These are phyloP conservation scores for Cryptosporidium viatorum DNA, from an alignment of 169 alveolate genomes.

Conservation along the genomic window DNA sequence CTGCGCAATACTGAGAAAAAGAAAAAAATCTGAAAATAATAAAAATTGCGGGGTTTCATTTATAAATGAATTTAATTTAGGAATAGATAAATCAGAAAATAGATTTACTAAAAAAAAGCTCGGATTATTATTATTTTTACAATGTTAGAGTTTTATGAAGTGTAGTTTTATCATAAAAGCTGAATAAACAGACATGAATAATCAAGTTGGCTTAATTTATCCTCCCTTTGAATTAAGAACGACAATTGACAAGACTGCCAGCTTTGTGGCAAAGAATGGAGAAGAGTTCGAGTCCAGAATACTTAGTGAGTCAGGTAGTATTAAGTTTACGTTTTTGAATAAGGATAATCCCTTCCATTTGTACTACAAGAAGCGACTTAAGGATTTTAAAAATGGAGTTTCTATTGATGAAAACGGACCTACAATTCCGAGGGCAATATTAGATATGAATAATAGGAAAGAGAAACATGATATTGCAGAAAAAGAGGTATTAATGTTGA, in stretches of 20 bases:
- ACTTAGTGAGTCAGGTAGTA: conserved; percentile 80
- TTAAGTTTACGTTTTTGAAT: conserved; percentile 84
- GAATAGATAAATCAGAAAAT: no score
- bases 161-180: no score
- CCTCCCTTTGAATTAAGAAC: conserved; percentile 90
- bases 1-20: neutral
- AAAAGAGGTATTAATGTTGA: conserved; percentile 68
- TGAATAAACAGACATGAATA: neutral
- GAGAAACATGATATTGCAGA: conserved; percentile 70
- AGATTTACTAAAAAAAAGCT: no score
- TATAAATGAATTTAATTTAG: no score
- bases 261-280: conserved; percentile 92
- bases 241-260: conserved; percentile 91
- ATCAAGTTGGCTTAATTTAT: conserved; percentile 79
- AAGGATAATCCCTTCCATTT: conserved; percentile 87
- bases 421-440: conserved; percentile 78
- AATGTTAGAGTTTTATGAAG: neutral
- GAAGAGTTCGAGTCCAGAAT: conserved; percentile 88
- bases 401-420: conserved; percentile 80
- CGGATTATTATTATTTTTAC: neutral
- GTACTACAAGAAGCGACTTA: conserved; percentile 85
- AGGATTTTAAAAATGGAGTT: conserved; percentile 83
- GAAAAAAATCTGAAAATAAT: neutral
- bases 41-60: neutral
- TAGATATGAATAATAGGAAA: conserved; percentile 80